These are phyloP conservation scores for Wakefieldia striispora DNA, from an alignment of 768 basidiomycete species.

Conservation along the genomic window DNA sequence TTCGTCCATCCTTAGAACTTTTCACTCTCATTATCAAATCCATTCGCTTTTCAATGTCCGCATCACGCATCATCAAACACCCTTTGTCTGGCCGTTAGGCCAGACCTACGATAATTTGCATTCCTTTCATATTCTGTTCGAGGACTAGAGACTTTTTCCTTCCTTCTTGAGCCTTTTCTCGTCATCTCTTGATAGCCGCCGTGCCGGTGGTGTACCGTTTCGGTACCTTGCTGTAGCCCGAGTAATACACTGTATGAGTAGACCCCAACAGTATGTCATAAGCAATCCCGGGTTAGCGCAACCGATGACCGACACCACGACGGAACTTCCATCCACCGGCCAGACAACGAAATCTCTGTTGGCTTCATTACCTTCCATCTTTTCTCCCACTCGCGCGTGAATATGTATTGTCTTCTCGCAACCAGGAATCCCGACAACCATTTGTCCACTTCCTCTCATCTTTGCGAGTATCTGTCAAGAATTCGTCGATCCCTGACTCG, in stretches of 20 bases:
- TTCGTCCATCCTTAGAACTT: neutral
- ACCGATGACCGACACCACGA: too few relatives aligned
- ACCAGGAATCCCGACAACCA: slow-evolving; percentile 23
- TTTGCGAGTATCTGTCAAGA: neutral
- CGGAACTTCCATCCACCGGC: too few relatives aligned
- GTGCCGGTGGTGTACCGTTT: neutral
- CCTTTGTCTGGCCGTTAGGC: neutral
- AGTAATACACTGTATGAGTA: slow-evolving; percentile 2
- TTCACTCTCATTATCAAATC: neutral
- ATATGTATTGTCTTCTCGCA: slow-evolving; percentile 18
- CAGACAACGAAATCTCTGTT: too few relatives aligned
- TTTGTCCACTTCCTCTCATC: slow-evolving; percentile 24
- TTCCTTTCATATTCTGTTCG: neutral
- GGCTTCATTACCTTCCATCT: too few relatives aligned
- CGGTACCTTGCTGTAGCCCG: neutral
- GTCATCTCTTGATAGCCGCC: neutral
- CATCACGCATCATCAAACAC: neutral
- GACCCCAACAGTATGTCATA: neutral
- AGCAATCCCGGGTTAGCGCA: too few relatives aligned
- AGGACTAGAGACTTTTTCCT: neutral
- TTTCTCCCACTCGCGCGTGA: neutral
- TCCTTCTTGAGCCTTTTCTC: neutral
- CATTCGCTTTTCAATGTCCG: neutral
- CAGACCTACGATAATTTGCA: neutral
- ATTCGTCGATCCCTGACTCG: neutral